These are phyloP conservation scores for Hypoxylon crocopeplum DNA, from an alignment of 495 filamentous ascomycete genomes.

Conservation along the genomic window DNA sequence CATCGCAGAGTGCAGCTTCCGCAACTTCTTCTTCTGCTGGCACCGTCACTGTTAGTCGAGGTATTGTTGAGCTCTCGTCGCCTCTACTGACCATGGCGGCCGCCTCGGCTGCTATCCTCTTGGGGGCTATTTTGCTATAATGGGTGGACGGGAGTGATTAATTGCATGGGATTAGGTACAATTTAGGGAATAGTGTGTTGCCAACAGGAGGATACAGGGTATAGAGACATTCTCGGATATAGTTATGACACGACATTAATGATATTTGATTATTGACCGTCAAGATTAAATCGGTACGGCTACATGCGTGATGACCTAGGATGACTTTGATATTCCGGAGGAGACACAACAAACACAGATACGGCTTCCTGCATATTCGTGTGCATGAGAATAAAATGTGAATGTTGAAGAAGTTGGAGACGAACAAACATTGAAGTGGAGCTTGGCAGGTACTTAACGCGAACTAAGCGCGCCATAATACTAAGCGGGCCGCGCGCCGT, in stretches of 20 bases:
- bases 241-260: slow-evolving; percentile 3
- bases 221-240: slow-evolving; percentile 2
- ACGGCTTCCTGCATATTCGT: too few species aligned
- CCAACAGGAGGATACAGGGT: background rate
- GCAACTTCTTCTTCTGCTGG: background rate
- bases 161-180: background rate
- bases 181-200: background rate
- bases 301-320: too few species aligned
- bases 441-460: slow-evolving; percentile 30
- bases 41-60: slow-evolving; percentile 3
- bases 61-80: slow-evolving; percentile 15
- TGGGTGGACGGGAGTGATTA: background rate
- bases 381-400: too few species aligned
- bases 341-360: too few species aligned
- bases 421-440: background rate
- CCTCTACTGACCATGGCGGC: slow-evolving; percentile 15
- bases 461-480: slow-evolving; percentile 33
- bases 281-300: too few species aligned
- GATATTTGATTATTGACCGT: slow-evolving; percentile 3
- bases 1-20: slow-evolving; percentile 1
- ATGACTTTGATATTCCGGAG: too few species aligned
- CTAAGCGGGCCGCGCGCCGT: slow-evolving; percentile 11
- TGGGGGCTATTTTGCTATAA: slow-evolving; percentile 26
- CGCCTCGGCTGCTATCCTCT: slow-evolving; percentile 19
- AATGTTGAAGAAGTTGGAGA: background rate